These are phyloP conservation scores for Carex pumila DNA, from an alignment of 176 grass and related monocot species.

Conservation along the genomic window DNA sequence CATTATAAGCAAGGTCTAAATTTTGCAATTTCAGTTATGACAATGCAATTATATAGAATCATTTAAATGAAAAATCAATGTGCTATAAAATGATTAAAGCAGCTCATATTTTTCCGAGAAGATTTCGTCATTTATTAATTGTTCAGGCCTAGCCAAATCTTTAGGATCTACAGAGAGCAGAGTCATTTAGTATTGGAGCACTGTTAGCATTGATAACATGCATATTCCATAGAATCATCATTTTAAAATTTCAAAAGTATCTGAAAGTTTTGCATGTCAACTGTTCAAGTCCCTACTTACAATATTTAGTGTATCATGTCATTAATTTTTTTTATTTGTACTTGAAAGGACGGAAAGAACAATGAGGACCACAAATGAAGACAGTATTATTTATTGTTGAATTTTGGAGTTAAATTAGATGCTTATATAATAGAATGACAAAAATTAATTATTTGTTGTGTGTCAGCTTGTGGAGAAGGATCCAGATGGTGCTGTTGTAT, in stretches of 20 bases:
- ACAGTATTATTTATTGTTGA: background rate
- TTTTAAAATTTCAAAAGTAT: background rate
- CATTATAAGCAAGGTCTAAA: background rate
- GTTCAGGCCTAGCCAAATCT: background rate
- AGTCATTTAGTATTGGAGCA: background rate
- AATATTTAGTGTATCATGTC: background rate
- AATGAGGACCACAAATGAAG: background rate
- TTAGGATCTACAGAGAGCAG: background rate
- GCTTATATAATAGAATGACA: background rate
- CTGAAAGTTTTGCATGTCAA: background rate
- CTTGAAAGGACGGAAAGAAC: background rate
- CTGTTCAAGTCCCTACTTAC: background rate
- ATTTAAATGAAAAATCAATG: background rate
- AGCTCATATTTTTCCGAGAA: background rate
- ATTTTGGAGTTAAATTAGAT: background rate
- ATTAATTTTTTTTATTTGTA: background rate
- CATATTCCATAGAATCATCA: background rate
- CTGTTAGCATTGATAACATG: background rate
- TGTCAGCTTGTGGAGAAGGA: slow-evolving; percentile 84
- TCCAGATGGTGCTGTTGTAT: slow-evolving; percentile 48
- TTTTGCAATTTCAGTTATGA: background rate
- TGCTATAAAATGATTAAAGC: background rate
- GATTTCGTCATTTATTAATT: background rate
- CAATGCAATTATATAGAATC: background rate
- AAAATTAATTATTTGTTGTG: background rate